phyloP scores from a whole-genome alignment of 2,329 filamentous ascomycete genomes.

The Orbilia oligospora region DNA sequence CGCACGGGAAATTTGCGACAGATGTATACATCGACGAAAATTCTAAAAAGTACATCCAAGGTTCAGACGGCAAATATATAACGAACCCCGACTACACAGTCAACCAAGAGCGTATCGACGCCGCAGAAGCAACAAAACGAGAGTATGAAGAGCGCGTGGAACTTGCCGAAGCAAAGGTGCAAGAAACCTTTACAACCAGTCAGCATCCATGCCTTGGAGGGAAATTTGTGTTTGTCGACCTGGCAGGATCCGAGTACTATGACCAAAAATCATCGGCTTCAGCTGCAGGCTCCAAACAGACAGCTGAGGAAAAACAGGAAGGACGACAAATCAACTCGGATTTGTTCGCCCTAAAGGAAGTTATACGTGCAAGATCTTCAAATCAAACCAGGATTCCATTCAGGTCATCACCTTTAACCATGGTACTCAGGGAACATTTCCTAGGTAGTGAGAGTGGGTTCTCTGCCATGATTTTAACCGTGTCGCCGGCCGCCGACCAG shows the following conservation, averaged over 20 bases:
- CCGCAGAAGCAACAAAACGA: constrained; percentile 67
- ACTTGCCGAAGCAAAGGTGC: constrained; percentile 66
- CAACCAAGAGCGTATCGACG: constrained; percentile 67
- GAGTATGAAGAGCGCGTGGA: constrained; percentile 66
- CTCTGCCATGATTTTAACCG: constrained; percentile 67
- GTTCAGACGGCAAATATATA: constrained; percentile 65
- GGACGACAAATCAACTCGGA: constrained; percentile 69
- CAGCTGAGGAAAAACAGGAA: constrained; percentile 67
- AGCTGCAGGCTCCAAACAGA: constrained; percentile 64
- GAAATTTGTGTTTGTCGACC: constrained; percentile 69
- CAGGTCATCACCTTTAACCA: constrained; percentile 68
- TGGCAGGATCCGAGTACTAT: constrained; percentile 69
- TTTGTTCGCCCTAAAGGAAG: constrained; percentile 69
- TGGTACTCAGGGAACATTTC: constrained; percentile 68
- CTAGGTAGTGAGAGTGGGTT: constrained; percentile 62
- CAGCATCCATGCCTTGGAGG: constrained; percentile 66
- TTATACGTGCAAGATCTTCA: constrained; percentile 68
- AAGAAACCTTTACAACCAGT: constrained; percentile 62
- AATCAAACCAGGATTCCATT: constrained; percentile 67
- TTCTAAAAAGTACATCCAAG: constrained; percentile 64
- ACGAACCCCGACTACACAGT: constrained; percentile 66
- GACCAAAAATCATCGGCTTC: constrained; percentile 64
- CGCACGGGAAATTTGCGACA: constrained; percentile 68
- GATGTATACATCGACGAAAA: constrained; percentile 68
- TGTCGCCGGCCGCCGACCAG: constrained; percentile 66